Base-by-base conservation (phyloP, 2,329 filamentous ascomycete genomes). In the Bipolaris oryzae region DNA sequence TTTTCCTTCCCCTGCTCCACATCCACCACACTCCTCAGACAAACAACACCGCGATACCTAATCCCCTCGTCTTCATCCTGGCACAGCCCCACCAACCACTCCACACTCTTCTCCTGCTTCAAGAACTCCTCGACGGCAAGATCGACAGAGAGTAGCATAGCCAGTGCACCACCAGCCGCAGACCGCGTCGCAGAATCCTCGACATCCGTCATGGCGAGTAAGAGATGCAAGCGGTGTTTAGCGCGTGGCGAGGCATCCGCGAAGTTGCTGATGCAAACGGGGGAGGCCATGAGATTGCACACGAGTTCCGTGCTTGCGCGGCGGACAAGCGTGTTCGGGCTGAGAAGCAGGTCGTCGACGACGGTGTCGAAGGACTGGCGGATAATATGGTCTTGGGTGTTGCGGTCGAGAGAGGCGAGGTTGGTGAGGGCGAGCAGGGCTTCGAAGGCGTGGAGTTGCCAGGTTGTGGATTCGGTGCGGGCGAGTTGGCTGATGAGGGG, bases 401-500 rank as follows among this genome's bases (percentile, higher is more conserved):
- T 71, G 39, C 89, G 84, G 50, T 93, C 89, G 47, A 80, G 75
- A 0, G 91, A 96, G 0, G 94, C 95, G 7, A 99, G 85, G 67
- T 99, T 99, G 0, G 95, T 98, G 34, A 99, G 84, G 0, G 95
- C 94, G 74, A 98, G 89, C 7, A 99, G 84, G 0, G 89, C 84
- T 76, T 99, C 95, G 66, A 98, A 99, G 0, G 90, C 88, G 0
- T 95, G 92, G 0, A 99, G 84, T 13, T 98, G 85, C 74, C 96
- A 90, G 49, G 68, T 67, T 6, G 71, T 85, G 21, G 71, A 77
- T 6, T 78, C 74, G 48, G 90, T 86, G 5, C 87, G 85, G 0
- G 84, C 79, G 15, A 98, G 83, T 51, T 98, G 89, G 18, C 86
- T 87, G 6, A 90, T 77, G 1, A 99, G 84, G 0, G 94, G 92